Evolutionary conservation across 1,284 basidiomycete species (phyloP).

Genomic region (Apiotrichum domesticum): DNA sequence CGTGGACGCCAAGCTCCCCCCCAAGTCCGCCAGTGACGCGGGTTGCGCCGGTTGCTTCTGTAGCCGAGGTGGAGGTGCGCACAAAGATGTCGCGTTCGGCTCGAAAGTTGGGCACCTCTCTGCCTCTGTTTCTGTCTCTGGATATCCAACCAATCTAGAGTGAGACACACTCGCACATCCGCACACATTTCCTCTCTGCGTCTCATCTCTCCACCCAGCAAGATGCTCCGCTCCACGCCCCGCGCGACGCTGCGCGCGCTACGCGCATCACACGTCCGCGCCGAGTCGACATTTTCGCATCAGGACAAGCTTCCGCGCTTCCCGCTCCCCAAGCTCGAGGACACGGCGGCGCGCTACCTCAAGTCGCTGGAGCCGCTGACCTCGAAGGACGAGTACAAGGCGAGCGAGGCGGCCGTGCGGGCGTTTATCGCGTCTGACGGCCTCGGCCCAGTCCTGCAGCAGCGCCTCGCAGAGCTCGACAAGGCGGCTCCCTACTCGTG

Average conservation of each 20-base stretch:
- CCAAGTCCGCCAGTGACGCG: no score
- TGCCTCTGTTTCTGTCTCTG: no score
- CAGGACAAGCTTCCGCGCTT: conserved; percentile 10
- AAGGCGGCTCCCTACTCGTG: conserved; percentile 8
- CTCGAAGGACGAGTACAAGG: conserved; percentile 1
- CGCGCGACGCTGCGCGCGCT: background rate
- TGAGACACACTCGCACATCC: no score
- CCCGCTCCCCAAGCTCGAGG: conserved; percentile 9
- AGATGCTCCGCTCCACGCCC: background rate
- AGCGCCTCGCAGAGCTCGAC: conserved; percentile 11
- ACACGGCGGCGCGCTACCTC: conserved; percentile 10
- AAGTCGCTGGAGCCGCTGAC: conserved; percentile 8
- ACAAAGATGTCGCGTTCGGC: no score
- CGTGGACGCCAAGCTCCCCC: no score
- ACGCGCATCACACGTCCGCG: background rate
- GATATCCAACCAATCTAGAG: no score
- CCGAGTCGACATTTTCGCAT: conserved; percentile 6
- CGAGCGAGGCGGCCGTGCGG: conserved; percentile 1
- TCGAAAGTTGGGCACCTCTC: no score
- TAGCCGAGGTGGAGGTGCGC: no score
- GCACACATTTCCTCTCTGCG: no score
- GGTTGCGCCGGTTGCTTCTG: no score
- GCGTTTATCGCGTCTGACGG: conserved; percentile 2
- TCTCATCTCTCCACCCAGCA: background rate
- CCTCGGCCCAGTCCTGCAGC: conserved; percentile 10